Evolutionary conservation across 2,329 filamentous ascomycete species (phyloP).

Genomic region (Colletotrichum tamarilloi): DNA sequence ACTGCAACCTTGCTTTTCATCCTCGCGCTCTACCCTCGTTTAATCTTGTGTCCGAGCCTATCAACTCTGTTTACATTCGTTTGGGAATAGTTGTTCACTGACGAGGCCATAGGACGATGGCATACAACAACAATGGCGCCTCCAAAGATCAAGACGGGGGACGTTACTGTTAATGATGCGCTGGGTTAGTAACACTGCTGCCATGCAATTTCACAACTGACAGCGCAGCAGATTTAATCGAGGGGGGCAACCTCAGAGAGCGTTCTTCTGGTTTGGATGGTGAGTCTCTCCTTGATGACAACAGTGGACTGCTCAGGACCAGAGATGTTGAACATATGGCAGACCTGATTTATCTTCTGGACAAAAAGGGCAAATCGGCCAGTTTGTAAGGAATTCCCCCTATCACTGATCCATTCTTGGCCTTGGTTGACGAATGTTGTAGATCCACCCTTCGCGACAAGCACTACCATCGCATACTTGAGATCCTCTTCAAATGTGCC

Average conservation of each 20-base stretch:
- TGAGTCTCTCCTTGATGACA: slow-evolving; percentile 37
- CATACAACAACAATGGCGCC: slow-evolving; percentile 26
- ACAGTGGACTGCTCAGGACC: neutral
- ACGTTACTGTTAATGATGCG: slow-evolving; percentile 31
- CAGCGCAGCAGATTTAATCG: slow-evolving; percentile 42
- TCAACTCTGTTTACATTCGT: neutral
- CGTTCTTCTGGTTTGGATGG: slow-evolving; percentile 55
- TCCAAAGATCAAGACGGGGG: slow-evolving; percentile 27
- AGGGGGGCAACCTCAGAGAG: slow-evolving; percentile 46
- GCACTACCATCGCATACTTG: slow-evolving; percentile 83
- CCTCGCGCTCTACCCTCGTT: too few species aligned
- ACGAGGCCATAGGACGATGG: neutral
- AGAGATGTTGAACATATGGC: neutral
- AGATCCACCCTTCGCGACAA: slow-evolving; percentile 72
- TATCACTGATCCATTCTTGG: neutral
- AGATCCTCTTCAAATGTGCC: slow-evolving; percentile 79
- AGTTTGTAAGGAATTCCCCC: slow-evolving; percentile 47
- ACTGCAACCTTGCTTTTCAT: neutral
- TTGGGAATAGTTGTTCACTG: neutral
- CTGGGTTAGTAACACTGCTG: slow-evolving; percentile 14
- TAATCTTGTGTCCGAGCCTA: too few species aligned
- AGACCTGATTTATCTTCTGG: slow-evolving; percentile 52
- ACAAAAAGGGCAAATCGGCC: slow-evolving; percentile 47
- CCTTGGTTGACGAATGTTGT: neutral
- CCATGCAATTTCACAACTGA: neutral